Percentiles rank a stretch among this genome's conserved stretches.
These are phyloP conservation scores for Dothideomycetes sp. DNA, from an alignment of 2,329 filamentous ascomycete species.

Conservation along the genomic window DNA sequence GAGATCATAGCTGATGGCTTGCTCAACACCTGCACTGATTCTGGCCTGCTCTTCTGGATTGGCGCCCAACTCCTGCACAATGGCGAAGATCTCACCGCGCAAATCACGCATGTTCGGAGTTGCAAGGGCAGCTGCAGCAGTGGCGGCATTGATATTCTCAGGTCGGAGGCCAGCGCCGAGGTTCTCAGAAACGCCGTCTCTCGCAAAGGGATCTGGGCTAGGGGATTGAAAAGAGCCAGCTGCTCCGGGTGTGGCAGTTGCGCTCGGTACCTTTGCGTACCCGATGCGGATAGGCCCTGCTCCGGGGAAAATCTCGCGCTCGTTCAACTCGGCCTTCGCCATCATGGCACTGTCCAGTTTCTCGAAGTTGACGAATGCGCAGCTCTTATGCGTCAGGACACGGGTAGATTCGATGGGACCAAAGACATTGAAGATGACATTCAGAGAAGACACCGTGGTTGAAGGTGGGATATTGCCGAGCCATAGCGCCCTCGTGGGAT, in stretches of 20 bases:
- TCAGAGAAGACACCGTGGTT: slow-evolving; percentile 87
- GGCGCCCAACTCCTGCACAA: slow-evolving; percentile 81
- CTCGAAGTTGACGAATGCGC: slow-evolving; percentile 97
- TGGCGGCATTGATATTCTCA: slow-evolving; percentile 30
- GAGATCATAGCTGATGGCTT: slow-evolving; percentile 60
- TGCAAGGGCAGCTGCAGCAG: slow-evolving; percentile 44
- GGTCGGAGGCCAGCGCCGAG: slow-evolving; percentile 23
- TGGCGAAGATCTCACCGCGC: slow-evolving; percentile 70
- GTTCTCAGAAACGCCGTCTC: slow-evolving; percentile 30
- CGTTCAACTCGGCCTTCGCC: slow-evolving; percentile 79
- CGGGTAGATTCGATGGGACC: slow-evolving; percentile 83
- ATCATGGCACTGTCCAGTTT: slow-evolving; percentile 80
- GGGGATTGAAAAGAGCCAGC: slow-evolving; percentile 83
- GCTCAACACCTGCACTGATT: slow-evolving; percentile 64
- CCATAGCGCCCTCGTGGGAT: slow-evolving; percentile 88
- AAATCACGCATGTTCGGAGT: slow-evolving; percentile 68
- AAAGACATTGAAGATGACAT: slow-evolving; percentile 90
- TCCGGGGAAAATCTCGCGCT: slow-evolving; percentile 96
- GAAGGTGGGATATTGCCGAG: slow-evolving; percentile 95
- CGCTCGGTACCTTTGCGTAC: slow-evolving; percentile 90
- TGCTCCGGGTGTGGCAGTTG: slow-evolving; percentile 76
- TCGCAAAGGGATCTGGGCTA: slow-evolving; percentile 73
- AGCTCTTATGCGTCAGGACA: slow-evolving; percentile 96
- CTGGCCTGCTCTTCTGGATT: slow-evolving; percentile 63
- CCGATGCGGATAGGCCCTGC: slow-evolving; percentile 91